A percentile compares a stretch with the other conserved stretches of the same genome.
These are phyloP conservation scores for Fusarium annulatum DNA, from an alignment of 2,329 filamentous ascomycete species.

Conservation along the genomic window DNA sequence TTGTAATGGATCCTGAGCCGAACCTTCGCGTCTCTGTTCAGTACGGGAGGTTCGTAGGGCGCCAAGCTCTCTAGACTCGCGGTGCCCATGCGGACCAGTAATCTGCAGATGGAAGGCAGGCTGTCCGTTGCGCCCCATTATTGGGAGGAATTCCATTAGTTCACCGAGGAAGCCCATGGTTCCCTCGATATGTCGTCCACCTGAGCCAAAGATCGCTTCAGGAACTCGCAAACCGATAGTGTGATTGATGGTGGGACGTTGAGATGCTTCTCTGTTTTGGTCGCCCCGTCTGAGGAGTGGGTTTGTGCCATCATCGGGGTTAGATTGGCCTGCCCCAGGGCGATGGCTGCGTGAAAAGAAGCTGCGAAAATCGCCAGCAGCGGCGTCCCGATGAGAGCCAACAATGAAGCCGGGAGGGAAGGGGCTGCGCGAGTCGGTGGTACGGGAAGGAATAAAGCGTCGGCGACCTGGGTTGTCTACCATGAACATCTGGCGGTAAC, in stretches of 20 bases:
- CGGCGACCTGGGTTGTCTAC: slow-evolving; percentile 63
- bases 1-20: slow-evolving; percentile 72
- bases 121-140: slow-evolving; percentile 58
- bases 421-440: slow-evolving; percentile 62
- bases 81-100: slow-evolving; percentile 59
- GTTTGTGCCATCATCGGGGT: slow-evolving; percentile 84
- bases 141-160: slow-evolving; percentile 65
- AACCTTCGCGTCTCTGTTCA: slow-evolving; percentile 60
- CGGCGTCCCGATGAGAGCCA: slow-evolving; percentile 62
- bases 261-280: slow-evolving; percentile 57
- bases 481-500: slow-evolving; percentile 58
- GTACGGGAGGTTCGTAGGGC: slow-evolving; percentile 55
- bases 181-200: slow-evolving; percentile 56
- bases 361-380: slow-evolving; percentile 61
- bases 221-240: slow-evolving; percentile 66
- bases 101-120: slow-evolving; percentile 71
- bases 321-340: slow-evolving; percentile 63
- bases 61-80: slow-evolving; percentile 63
- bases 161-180: slow-evolving; percentile 67
- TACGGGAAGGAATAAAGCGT: slow-evolving; percentile 47
- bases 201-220: slow-evolving; percentile 56
- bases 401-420: slow-evolving; percentile 70
- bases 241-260: slow-evolving; percentile 62
- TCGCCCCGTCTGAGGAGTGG: slow-evolving; percentile 79
- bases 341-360: slow-evolving; percentile 65